Evolutionary conservation across 371 early-diverging fungal species (phyloP).

Genomic region (Choanephora cucurbitarum): DNA sequence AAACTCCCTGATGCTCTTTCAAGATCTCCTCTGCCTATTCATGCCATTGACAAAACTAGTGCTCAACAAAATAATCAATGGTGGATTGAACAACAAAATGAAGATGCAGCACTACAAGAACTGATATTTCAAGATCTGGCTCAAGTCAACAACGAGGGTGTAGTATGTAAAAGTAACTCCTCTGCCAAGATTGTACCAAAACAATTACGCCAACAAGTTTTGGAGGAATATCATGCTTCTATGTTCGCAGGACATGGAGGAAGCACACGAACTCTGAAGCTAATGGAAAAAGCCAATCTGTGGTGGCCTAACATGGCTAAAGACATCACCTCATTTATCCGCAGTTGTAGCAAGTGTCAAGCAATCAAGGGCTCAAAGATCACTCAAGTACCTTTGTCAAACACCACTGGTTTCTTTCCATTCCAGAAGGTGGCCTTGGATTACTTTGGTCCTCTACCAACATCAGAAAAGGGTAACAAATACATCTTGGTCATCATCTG

Average conservation of each 20-base stretch:
- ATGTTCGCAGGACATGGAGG: neutral
- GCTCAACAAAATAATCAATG: too few relatives aligned
- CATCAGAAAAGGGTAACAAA: neutral
- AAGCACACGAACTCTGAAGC: neutral
- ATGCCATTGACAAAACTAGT: too few relatives aligned
- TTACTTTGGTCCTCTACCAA: slow-evolving; percentile 4
- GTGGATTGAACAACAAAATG: too few relatives aligned
- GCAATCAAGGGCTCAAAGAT: neutral
- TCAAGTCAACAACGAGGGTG: too few relatives aligned
- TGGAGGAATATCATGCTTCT: neutral
- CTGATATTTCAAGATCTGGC: too few relatives aligned
- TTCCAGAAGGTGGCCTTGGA: neutral
- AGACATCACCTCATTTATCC: neutral
- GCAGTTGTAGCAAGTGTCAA: neutral
- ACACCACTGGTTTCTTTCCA: neutral
- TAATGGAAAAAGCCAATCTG: neutral
- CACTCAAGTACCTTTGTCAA: neutral
- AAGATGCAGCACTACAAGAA: too few relatives aligned
- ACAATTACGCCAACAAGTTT: neutral
- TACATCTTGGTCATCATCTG: neutral
- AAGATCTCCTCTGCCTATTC: too few relatives aligned
- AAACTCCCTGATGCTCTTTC: too few relatives aligned
- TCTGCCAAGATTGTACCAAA: neutral
- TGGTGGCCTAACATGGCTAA: slow-evolving; percentile 1
- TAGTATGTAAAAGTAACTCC: too few relatives aligned